These are phyloP conservation scores for Lanzia echinophila DNA, from an alignment of 2,329 filamentous ascomycete genomes.

Conservation along the genomic window DNA sequence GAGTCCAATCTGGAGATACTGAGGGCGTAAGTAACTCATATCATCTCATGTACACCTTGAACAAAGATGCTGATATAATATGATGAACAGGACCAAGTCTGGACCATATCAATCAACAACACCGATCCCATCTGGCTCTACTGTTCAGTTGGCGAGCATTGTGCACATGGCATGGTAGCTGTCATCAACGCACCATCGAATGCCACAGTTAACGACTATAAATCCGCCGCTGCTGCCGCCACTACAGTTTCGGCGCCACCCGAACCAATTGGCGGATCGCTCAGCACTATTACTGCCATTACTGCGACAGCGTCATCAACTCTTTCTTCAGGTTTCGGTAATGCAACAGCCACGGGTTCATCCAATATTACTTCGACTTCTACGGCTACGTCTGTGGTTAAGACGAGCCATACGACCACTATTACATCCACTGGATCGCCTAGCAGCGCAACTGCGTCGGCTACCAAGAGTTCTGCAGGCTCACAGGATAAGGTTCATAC, in stretches of 20 bases:
- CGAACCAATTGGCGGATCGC: background rate
- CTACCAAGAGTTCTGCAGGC: conserved; percentile 2
- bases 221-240: background rate
- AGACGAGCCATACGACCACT: background rate
- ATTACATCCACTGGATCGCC: background rate
- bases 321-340: background rate
- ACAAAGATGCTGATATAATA: conserved; percentile 37
- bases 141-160: conserved; percentile 69
- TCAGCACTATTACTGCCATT: background rate
- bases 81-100: conserved; percentile 49
- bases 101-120: conserved; percentile 62
- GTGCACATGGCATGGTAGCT: conserved; percentile 41
- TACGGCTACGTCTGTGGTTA: background rate
- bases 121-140: conserved; percentile 71
- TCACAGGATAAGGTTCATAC: conserved; percentile 6
- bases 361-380: background rate
- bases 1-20: conserved; percentile 47
- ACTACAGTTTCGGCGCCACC: background rate
- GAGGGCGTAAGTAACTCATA: background rate
- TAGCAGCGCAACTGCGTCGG: background rate
- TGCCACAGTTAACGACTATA: background rate
- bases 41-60: conserved; percentile 23
- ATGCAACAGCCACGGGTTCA: background rate
- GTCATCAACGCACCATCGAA: conserved; percentile 34
- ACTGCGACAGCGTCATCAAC: background rate